Evolutionary conservation across 2,329 filamentous ascomycete species (phyloP), one percentile per base, ranked within the genome.

Genomic region (Verticillium nubilum): DNA sequence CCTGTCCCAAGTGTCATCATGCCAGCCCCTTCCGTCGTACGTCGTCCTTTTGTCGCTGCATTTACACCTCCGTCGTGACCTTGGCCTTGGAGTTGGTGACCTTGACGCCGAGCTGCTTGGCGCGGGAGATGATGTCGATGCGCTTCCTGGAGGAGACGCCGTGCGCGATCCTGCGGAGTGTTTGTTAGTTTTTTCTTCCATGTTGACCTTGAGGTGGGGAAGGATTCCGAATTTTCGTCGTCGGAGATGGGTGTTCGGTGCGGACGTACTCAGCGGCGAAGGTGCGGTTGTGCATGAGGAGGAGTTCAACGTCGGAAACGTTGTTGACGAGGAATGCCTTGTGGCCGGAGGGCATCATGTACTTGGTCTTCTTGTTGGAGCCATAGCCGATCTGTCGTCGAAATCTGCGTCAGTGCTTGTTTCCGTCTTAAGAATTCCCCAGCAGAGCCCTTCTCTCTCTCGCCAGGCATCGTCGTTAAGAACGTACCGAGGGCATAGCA

Each of bases 311-410:
- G 72, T 99, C 95, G 78, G 89, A 86, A 80, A 86, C 80, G 87
- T 99, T 99, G 89, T 89, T 92, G 83, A 99, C 95, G 76, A 98
- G 88, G 90, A 99, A 99, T 69, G 94, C 91, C 89, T 97, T 98
- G 90, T 98, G 94, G 83, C 95, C 95, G 73, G 92, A 97, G 78
- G 95, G 95, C 86, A 92, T 96, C 89, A 98, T 89, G 87, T 96
- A 94, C 76, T 91, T 89, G 77, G 95, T 99, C 88, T 98, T 98
- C 88, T 92, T 96, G 91, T 98, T 98, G 83, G 91, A 95, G 72
- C 95, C 93, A 79, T 93, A 99, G 75, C 95, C 95, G 78, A 99
- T 99, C 95, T 97, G 76, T 60, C 64, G 17, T 57, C 53, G 17
- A 53, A 53, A 17, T 27, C 27, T 53, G 52, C 27, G 13, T 53